phyloP scores from a whole-genome alignment of 805 yeast genomes.

The Deakozyma indianensis region DNA sequence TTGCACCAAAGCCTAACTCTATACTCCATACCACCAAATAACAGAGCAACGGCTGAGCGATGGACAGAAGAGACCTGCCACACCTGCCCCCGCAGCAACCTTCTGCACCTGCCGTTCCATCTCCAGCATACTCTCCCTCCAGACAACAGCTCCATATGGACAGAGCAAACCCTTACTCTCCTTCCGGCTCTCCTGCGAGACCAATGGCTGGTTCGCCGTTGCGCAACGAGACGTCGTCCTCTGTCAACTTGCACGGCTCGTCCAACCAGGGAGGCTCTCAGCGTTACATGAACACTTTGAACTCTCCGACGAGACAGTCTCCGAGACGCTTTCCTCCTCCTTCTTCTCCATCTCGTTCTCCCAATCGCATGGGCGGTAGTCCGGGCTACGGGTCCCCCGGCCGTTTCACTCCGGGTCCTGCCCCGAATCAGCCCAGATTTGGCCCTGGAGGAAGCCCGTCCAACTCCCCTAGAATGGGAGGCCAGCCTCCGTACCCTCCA shows the following conservation, averaged over 20 bases:
- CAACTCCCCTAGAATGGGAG: no score
- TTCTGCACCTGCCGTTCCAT: background rate
- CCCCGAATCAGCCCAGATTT: background rate
- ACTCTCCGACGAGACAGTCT: background rate
- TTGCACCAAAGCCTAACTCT: no score
- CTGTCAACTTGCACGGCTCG: background rate
- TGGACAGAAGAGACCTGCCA: background rate
- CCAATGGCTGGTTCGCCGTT: background rate
- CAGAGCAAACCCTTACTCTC: constrained; percentile 1
- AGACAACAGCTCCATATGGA: background rate
- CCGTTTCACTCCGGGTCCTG: background rate
- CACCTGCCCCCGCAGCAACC: background rate
- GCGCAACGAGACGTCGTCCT: background rate
- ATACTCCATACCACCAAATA: no score
- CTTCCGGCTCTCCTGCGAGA: background rate
- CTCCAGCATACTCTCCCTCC: background rate
- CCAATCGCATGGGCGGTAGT: background rate
- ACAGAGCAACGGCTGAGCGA: no score
- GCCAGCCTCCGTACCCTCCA: background rate
- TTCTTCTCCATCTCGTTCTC: background rate
- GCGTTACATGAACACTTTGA: constrained; percentile 1
- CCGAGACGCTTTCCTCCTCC: background rate
- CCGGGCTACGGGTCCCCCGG: background rate
- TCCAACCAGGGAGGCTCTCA: background rate
- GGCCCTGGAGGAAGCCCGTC: no score